A percentile compares a stretch with the other conserved stretches of the same genome.
These are phyloP conservation scores for Flammula alnicola DNA, from an alignment of 1,284 basidiomycete genomes.

Conservation along the genomic window DNA sequence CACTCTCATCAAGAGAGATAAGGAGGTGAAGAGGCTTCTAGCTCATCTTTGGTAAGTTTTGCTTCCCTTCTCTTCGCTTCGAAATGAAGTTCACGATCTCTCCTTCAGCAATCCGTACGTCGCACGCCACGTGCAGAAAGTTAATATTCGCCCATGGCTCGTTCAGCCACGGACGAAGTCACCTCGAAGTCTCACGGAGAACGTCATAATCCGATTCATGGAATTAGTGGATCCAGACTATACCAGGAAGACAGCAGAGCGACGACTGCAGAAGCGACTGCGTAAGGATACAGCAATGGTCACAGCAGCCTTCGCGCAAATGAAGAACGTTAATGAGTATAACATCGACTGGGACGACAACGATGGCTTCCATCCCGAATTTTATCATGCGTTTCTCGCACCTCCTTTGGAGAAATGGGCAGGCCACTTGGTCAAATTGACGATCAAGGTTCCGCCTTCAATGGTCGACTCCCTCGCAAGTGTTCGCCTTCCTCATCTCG, in stretches of 20 bases:
- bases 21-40: constrained; percentile 36
- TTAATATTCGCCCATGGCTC: constrained; percentile 43
- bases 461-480: constrained; percentile 36
- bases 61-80: background rate
- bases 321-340: constrained; percentile 39
- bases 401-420: constrained; percentile 37
- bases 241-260: constrained; percentile 31
- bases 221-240: constrained; percentile 35
- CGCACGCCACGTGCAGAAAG: constrained; percentile 33
- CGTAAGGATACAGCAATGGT: constrained; percentile 39
- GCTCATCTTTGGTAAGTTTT: constrained; percentile 34
- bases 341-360: constrained; percentile 41
- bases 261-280: constrained; percentile 35
- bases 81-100: background rate
- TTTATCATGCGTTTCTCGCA: constrained; percentile 40
- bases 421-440: constrained; percentile 35
- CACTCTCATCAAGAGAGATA: constrained; percentile 32
- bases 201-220: constrained; percentile 29
- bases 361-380: constrained; percentile 34
- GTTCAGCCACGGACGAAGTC: constrained; percentile 36
- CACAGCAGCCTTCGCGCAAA: constrained; percentile 32
- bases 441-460: constrained; percentile 41
- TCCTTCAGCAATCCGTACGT: constrained; percentile 19
- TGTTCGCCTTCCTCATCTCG: constrained; percentile 37
- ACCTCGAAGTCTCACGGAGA: constrained; percentile 30